phyloP scores from a whole-genome alignment of 2,329 filamentous ascomycete species.

The Xylariaceae sp. region DNA sequence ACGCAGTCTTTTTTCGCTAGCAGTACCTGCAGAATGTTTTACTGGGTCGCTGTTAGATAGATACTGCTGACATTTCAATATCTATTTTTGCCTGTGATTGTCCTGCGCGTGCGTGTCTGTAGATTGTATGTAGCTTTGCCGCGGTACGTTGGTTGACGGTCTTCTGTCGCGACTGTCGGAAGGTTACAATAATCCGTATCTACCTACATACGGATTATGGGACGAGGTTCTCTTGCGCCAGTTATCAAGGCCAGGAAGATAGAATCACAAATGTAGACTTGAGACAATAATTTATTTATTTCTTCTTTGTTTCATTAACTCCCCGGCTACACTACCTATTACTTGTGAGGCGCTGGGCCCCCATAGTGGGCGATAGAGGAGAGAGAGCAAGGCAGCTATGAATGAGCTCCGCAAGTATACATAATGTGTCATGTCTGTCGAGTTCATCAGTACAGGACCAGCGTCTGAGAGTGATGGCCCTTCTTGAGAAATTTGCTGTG shows the following conservation, averaged over 20 bases:
- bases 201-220: neutral
- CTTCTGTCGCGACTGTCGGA: neutral
- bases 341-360: neutral
- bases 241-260: neutral
- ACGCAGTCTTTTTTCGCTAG: conserved; percentile 97
- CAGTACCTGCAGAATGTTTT: conserved; percentile 66
- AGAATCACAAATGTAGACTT: too few relatives aligned
- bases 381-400: neutral
- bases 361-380: neutral
- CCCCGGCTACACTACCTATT: neutral
- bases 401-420: neutral
- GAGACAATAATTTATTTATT: too few relatives aligned
- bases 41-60: conserved; percentile 96
- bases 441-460: conserved; percentile 10
- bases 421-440: neutral
- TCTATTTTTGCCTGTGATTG: neutral
- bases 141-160: neutral
- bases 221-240: neutral
- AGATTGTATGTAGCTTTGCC: neutral
- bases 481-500: conserved; percentile 2
- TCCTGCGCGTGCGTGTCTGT: neutral
- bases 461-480: neutral
- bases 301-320: neutral
- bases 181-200: neutral
- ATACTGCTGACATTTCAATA: conserved; percentile 71